Evolutionary conservation across 345 rosid species (phyloP).

Genomic region (Linum usitatissimum): DNA sequence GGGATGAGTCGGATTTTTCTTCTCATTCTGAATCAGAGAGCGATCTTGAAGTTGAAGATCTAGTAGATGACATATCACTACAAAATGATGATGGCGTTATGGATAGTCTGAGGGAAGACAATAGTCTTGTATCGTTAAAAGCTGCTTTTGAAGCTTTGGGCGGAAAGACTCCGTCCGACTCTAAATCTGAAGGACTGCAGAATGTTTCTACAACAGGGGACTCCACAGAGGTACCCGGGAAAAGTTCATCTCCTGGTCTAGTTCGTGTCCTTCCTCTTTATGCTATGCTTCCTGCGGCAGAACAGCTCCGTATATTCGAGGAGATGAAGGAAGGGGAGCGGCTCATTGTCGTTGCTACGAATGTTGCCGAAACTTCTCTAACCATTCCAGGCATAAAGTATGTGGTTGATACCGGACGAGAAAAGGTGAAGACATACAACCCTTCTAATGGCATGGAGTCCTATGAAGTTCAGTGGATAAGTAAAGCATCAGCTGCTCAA

Average conservation of each 20-base stretch:
- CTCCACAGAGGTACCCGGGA: conserved; percentile 19
- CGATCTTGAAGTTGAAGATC: conserved; percentile 42
- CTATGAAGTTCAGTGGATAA: conserved; percentile 74
- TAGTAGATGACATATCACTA: conserved; percentile 16
- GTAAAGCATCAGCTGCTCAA: conserved; percentile 89
- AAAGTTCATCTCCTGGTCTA: conserved; percentile 16
- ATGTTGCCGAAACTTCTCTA: conserved; percentile 92
- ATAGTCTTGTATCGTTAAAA: conserved; percentile 46
- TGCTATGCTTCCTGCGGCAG: conserved; percentile 83
- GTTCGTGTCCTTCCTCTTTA: conserved; percentile 74
- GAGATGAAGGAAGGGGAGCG: conserved; percentile 68
- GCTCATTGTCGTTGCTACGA: conserved; percentile 85
- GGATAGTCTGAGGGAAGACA: conserved; percentile 28
- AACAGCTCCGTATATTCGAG: conserved; percentile 73
- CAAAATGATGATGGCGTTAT: conserved; percentile 21
- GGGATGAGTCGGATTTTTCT: conserved; percentile 38
- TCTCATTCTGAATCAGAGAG: conserved; percentile 49
- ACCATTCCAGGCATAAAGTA: conserved; percentile 92
- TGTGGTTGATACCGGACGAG: conserved; percentile 92
- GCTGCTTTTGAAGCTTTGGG: conserved; percentile 64
- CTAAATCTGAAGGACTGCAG: conserved; percentile 16
- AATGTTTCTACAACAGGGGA: conserved; percentile 13
- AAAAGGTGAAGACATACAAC: conserved; percentile 70
- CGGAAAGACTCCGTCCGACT: conserved; percentile 24
- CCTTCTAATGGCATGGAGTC: conserved; percentile 62